A percentile compares a stretch with the other conserved stretches of the same genome.
Conservation (phyloP, 306 rosid species). For the Prunus armeniaca region DNA sequence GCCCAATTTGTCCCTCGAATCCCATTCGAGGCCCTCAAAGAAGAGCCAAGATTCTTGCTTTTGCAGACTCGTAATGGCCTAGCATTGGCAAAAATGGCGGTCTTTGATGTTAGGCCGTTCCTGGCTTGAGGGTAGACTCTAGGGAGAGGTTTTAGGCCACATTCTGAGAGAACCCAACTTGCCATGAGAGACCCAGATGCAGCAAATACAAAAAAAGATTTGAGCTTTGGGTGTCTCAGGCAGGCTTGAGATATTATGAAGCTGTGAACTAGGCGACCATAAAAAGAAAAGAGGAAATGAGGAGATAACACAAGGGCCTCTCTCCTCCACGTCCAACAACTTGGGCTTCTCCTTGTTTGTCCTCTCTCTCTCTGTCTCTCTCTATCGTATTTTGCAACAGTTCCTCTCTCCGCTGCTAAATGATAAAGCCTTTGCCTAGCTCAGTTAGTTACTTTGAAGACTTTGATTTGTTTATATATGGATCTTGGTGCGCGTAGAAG, state of each 20-base stretch:
- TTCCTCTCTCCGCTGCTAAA: not conserved
- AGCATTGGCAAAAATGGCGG: conserved; percentile 32
- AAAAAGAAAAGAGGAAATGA: not conserved
- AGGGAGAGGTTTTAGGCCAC: conserved; percentile 73
- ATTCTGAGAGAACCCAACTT: conserved; percentile 82
- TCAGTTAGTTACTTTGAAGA: not conserved
- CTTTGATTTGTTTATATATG: not conserved
- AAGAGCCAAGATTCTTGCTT: conserved; percentile 14
- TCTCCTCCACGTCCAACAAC: conserved; percentile 37
- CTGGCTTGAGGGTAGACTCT: conserved; percentile 46
- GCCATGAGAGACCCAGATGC: conserved; percentile 66
- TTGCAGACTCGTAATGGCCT: conserved; percentile 21
- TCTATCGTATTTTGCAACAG: not conserved
- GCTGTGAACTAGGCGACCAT: not conserved
- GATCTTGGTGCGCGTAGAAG: not conserved
- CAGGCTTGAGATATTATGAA: too few relatives aligned
- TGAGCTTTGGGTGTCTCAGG: conserved; percentile 4
- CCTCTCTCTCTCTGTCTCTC: not conserved
- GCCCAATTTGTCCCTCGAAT: conserved; percentile 51
- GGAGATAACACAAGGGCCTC: conserved; percentile 29
- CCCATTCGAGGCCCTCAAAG: conserved; percentile 24
- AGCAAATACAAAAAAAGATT: not conserved
- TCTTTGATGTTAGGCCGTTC: conserved; percentile 29
- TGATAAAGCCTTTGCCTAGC: not conserved
- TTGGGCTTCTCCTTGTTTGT: conserved; percentile 21